Evolutionary conservation across 208 protist species (phyloP).

Genomic region (Trypanosoma cruzi): DNA sequence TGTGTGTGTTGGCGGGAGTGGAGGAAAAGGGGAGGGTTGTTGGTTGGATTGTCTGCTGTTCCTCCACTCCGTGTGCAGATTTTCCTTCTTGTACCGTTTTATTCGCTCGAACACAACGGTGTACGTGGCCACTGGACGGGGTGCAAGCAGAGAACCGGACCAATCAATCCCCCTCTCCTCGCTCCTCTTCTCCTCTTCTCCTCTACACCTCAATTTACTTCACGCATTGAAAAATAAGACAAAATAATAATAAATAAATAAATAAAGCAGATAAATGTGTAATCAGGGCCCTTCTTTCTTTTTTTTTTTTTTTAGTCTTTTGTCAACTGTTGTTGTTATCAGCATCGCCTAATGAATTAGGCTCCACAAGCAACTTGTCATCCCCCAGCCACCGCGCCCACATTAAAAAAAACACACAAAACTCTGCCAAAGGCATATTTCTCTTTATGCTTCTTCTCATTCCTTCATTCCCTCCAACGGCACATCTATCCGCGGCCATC

Average conservation of each 20-base stretch:
- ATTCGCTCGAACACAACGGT: not conserved
- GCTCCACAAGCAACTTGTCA: too few species aligned
- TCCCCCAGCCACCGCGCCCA: not conserved
- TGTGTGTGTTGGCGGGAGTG: too few species aligned
- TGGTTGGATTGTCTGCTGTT: not conserved
- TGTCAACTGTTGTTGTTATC: not conserved
- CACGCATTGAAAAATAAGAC: constrained; percentile 5
- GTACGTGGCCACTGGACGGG: not conserved
- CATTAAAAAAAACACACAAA: not conserved
- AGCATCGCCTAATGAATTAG: too few species aligned
- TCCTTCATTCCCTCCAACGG: not conserved
- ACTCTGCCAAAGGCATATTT: not conserved
- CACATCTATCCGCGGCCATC: not conserved
- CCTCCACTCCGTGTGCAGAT: too few species aligned
- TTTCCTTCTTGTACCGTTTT: not conserved
- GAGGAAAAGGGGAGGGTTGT: not conserved
- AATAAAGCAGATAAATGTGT: not conserved
- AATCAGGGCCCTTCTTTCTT: not conserved
- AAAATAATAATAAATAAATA: not conserved
- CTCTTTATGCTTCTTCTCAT: not conserved
- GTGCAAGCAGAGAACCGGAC: not conserved
- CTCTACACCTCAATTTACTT: not conserved
- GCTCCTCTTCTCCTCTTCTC: not conserved
- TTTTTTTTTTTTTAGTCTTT: not conserved
- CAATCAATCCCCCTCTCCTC: not conserved